Evolutionary conservation across 805 yeast genomes (phyloP).

Genomic region (Tetrapisispora phaffii): DNA sequence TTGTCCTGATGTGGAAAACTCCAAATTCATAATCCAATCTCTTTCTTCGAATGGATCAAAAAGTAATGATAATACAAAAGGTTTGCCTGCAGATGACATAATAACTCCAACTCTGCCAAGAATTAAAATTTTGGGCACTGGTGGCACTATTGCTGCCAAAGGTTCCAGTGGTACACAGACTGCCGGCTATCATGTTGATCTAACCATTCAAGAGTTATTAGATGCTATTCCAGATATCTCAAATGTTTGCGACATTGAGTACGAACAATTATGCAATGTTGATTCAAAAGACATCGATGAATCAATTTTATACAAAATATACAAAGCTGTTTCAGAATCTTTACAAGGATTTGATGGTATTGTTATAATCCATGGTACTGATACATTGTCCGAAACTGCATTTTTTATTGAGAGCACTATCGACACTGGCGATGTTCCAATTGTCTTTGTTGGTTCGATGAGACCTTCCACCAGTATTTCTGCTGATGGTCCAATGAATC

Average conservation of each 20-base stretch:
- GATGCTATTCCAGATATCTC: slow-evolving; percentile 48
- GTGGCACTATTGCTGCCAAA: slow-evolving; percentile 51
- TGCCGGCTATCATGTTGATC: slow-evolving; percentile 45
- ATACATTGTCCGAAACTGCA: slow-evolving; percentile 58
- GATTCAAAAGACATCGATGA: slow-evolving; percentile 52
- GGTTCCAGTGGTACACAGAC: slow-evolving; percentile 40
- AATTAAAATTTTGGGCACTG: slow-evolving; percentile 46
- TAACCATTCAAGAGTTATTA: slow-evolving; percentile 43
- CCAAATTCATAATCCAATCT: slow-evolving; percentile 21
- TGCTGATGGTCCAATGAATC: slow-evolving; percentile 65
- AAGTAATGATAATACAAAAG: not conserved
- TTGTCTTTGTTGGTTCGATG: slow-evolving; percentile 66
- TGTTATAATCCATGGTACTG: slow-evolving; percentile 66
- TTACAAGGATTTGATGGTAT: slow-evolving; percentile 44
- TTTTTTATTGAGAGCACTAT: slow-evolving; percentile 47
- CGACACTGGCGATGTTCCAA: slow-evolving; percentile 41
- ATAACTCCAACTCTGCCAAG: slow-evolving; percentile 21
- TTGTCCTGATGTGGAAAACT: slow-evolving; percentile 26
- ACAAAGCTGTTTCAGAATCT: slow-evolving; percentile 37
- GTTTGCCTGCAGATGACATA: not conserved
- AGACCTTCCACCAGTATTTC: slow-evolving; percentile 62
- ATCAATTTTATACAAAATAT: slow-evolving; percentile 36
- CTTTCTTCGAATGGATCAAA: not conserved
- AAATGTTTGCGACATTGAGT: slow-evolving; percentile 44
- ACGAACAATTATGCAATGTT: slow-evolving; percentile 52